Evolutionary conservation across 352 stramenopile genomes (phyloP), one percentile per base, ranked within the genome.

Genomic region (Globisporangium perplexum): DNA sequence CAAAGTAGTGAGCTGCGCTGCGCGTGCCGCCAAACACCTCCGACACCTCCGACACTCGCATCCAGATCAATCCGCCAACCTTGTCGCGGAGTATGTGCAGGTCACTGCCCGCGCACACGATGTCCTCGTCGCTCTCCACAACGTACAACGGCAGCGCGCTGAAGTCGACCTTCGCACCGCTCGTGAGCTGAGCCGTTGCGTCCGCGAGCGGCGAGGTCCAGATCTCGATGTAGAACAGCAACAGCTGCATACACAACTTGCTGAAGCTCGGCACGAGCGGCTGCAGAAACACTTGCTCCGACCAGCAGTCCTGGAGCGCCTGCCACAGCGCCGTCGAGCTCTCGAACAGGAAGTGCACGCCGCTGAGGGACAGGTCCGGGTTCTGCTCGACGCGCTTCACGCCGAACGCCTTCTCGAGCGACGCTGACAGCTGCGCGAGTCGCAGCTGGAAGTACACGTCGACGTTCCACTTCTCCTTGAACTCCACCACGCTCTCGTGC

Each of bases 391-490:
- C 60, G 20, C 65, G 57, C 44, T 72, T 65, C 7, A 63, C 47
- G 0, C 62, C 66, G 44, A 90, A 86, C 8, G 77, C 70, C 15
- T 70, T 66, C 38, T 88, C 72, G 10, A 93, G 47, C 7, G 54
- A 62, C 4, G 69, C 55, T 31, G 77, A 63, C 4, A 93, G 49
- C 59, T 91, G 64, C 8, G 70, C 73, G 33, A 68, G 73, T 38
- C 79, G 77, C 49, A 93, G 62, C 55, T 95, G 81, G 50, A 92
- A 93, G 68, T 95, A 95, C 20, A 93, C 77, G 41, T 91, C 83
- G 54, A 92, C 72, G 52, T 95, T 93, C 85, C 85, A 95, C 62
- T 87, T 89, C 45, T 92, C 82, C 53, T 86, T 88, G 62, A 95
- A 95, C 35, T 87, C 70, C 4, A 87, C 54, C 14, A 88, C 75